Percentiles rank a stretch among this genome's conserved stretches.
phyloP scores from a whole-genome alignment of 495 filamentous ascomycete genomes.

The Chaetomium tenue region DNA sequence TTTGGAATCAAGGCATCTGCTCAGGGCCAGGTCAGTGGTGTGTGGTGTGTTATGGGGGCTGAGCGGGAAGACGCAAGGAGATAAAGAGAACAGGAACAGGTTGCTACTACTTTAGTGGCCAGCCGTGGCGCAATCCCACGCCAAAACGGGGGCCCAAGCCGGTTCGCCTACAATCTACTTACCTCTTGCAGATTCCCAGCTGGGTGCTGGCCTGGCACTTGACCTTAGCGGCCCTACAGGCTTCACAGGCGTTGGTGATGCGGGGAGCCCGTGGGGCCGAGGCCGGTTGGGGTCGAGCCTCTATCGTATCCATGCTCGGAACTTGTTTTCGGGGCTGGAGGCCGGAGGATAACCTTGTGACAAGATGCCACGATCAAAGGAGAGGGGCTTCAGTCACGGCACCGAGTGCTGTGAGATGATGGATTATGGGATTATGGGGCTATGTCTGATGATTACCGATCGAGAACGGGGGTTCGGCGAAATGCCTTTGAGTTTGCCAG shows the following conservation, averaged over 20 bases:
- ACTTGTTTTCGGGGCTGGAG: not conserved
- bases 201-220: constrained; percentile 46
- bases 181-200: constrained; percentile 49
- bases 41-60: not conserved
- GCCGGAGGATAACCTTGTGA: not conserved
- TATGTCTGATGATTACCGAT: not conserved
- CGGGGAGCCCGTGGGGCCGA: constrained; percentile 26
- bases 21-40: constrained; percentile 1
- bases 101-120: not conserved
- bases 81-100: not conserved
- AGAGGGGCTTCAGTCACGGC: not conserved
- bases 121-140: not conserved
- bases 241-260: constrained; percentile 48
- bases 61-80: not conserved
- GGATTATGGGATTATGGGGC: not conserved
- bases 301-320: constrained; percentile 10
- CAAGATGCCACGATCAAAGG: not conserved
- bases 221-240: constrained; percentile 47
- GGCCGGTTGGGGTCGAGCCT: not conserved
- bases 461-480: not conserved
- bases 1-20: constrained; percentile 49
- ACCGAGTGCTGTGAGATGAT: not conserved
- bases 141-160: not conserved
- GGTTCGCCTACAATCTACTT: constrained; percentile 19
- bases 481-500: not conserved